A percentile compares a stretch with the other conserved stretches of the same genome.
phyloP scores from a whole-genome alignment of 1,284 basidiomycete species.

The Sphaerobolus stellatus region DNA sequence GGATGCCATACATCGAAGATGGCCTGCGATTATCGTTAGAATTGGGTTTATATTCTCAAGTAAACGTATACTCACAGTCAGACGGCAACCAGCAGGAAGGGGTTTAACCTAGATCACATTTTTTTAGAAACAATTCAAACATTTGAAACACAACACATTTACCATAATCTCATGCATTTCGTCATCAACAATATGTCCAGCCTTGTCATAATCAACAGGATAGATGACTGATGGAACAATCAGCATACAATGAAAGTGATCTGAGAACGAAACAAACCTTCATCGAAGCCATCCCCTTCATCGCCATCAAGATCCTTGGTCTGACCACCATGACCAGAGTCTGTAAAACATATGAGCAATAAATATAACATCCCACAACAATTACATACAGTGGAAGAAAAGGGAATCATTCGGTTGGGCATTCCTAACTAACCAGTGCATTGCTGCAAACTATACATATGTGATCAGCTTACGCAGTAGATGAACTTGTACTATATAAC shows the following conservation, averaged over 20 bases:
- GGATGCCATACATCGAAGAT: constrained; percentile 60
- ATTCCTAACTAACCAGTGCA: constrained; percentile 86
- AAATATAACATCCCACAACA: background rate
- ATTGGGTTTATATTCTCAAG: background rate
- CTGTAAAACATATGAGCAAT: constrained; percentile 15
- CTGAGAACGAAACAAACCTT: constrained; percentile 12
- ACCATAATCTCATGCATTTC: constrained; percentile 63
- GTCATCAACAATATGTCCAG: constrained; percentile 82
- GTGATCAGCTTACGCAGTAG: background rate
- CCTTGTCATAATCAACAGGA: constrained; percentile 72
- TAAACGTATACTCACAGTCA: constrained; percentile 55
- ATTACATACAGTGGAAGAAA: constrained; percentile 85
- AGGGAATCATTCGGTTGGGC: constrained; percentile 83
- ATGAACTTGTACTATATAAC: constrained; percentile 21
- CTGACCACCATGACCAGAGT: constrained; percentile 85
- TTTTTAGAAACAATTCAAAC: constrained; percentile 8
- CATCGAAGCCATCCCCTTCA: constrained; percentile 46
- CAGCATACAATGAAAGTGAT: background rate
- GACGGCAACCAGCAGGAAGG: constrained; percentile 60
- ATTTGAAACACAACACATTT: constrained; percentile 10
- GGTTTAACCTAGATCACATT: constrained; percentile 45
- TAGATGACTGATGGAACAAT: constrained; percentile 66
- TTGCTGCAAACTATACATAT: constrained; percentile 59
- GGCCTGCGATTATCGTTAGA: constrained; percentile 40
- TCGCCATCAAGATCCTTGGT: constrained; percentile 68